Conservation (phyloP, 2,329 filamentous ascomycete genomes). For the Aspergillus sergii region DNA sequence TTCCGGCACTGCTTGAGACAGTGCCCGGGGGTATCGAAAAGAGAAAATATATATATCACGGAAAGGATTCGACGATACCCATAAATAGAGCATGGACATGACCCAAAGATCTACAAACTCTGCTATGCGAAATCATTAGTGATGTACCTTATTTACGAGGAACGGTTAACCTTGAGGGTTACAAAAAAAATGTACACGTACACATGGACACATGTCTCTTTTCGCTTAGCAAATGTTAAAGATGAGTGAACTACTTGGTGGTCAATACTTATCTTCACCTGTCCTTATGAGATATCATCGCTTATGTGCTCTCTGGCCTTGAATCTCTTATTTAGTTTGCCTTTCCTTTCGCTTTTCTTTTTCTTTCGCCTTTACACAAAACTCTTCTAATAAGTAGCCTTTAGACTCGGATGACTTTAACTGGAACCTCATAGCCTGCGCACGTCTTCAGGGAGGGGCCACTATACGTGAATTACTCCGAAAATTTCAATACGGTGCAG, state of each 20-base stretch:
- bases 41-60: not conserved
- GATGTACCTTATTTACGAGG: not conserved
- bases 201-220: not conserved
- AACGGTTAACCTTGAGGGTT: not conserved
- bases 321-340: not conserved
- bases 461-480: not conserved
- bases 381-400: not conserved
- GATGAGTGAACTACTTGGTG: not conserved
- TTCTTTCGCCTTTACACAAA: not conserved
- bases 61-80: too few relatives aligned
- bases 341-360: not conserved
- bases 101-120: not conserved
- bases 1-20: not conserved
- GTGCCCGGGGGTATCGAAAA: not conserved
- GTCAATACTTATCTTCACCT: not conserved
- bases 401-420: not conserved
- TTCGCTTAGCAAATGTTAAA: not conserved
- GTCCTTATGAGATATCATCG: not conserved
- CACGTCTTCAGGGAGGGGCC: not conserved
- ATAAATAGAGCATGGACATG: not conserved
- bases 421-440: not conserved
- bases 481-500: not conserved
- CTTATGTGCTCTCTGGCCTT: not conserved
- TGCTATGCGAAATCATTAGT: not conserved
- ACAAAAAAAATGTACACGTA: not conserved